Conservation (phyloP, 169 alveolate genomes). For the Eimeria maxima region DNA sequence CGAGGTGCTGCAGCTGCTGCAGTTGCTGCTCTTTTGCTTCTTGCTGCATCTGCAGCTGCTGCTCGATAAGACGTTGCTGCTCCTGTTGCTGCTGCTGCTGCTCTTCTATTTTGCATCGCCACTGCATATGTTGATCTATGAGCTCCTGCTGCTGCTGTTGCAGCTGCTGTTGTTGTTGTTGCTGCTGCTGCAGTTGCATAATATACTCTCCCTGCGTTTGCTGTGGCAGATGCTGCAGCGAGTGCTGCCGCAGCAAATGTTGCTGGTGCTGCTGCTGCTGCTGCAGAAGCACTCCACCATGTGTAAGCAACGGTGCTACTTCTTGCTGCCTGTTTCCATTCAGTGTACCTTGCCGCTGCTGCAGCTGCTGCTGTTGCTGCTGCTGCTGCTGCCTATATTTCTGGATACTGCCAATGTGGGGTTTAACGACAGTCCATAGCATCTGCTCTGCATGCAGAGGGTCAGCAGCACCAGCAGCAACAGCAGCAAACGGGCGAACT, state of each 20-base stretch:
- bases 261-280: conserved; percentile 51
- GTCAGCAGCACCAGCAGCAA: neutral
- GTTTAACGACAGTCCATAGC: conserved; percentile 34
- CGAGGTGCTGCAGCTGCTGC: conserved; percentile 39
- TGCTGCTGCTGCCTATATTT: neutral
- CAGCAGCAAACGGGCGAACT: neutral
- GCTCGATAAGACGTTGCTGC: neutral
- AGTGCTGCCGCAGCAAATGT: conserved; percentile 8
- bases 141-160: conserved; percentile 14
- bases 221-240: neutral
- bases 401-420: neutral
- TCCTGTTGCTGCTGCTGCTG: conserved; percentile 32
- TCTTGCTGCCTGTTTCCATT: neutral
- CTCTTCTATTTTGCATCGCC: neutral
- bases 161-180: neutral
- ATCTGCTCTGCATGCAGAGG: neutral
- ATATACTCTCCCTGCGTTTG: neutral
- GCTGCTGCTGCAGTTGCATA: neutral
- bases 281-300: neutral
- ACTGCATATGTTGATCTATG: neutral
- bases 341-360: neutral
- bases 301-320: neutral
- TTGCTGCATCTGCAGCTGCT: conserved; percentile 37
- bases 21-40: neutral
- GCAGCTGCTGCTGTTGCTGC: conserved; percentile 2